Evolutionary conservation across 2,329 filamentous ascomycete species (phyloP), one percentile per base, ranked within the genome.

Genomic region (Fusarium praegraminearum): DNA sequence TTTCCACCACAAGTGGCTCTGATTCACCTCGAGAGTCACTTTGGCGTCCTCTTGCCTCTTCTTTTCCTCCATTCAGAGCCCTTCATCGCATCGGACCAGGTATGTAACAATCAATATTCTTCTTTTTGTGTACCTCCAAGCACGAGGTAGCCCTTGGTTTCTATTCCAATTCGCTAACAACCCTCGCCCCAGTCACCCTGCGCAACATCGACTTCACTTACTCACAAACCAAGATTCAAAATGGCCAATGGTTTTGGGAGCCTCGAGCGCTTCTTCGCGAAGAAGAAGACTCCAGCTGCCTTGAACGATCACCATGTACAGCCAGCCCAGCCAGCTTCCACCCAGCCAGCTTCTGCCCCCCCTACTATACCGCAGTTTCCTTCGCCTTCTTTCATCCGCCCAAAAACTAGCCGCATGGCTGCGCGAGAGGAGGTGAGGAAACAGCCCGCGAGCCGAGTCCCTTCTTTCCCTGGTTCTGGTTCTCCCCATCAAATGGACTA

Each of bases 361-460:
- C 57, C 75, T 11, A 53, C 74, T 26, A 79, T 76, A 52, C 79
- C 78, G 52, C 77, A 80, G 51, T 87, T 87, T 65, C 85, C 85
- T 7, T 81, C 81, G 22, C 82, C 85, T 9, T 86, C 85, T 1
- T 89, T 87, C 69, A 86, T 89, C 65, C 81, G 85, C 46, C 87
- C 87, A 28, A 88, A 81, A 38, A 80, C 83, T 18, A 81, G 80
- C 57, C 82, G 85, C 26, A 89, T 89, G 87, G 78, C 83, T 47
- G 86, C 87, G n/a, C 82, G 87, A 49, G 83, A 88, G 49, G 85
- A 85, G 72, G 70, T 79, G 20, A 75, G 76, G 33, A 67, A 77
- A 33, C 76, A 78, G 46, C 69, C 75, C 26, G 50, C 69, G 35
- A 62, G 69, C 41, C 75, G 77, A 55, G 76, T 76, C 33, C 77